These are phyloP conservation scores for Boletellus deceptivus DNA, from an alignment of 1,284 basidiomycete genomes.

Conservation along the genomic window DNA sequence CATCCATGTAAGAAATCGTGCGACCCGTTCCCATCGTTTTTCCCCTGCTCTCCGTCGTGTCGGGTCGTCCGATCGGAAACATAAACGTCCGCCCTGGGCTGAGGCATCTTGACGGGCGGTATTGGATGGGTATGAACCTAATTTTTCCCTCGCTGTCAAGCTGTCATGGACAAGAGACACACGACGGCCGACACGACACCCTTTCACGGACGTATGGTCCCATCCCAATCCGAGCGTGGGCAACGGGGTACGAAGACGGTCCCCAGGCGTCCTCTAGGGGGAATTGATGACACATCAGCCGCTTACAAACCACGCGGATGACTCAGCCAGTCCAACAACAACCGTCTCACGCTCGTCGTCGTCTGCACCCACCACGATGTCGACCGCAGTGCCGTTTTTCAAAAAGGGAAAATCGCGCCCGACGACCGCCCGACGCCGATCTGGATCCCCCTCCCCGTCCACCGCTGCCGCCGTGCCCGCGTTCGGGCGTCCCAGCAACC, in stretches of 20 bases:
- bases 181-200: too few species aligned
- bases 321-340: too few species aligned
- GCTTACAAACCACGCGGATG: too few species aligned
- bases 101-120: background rate
- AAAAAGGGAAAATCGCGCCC: constrained; percentile 81
- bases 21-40: background rate
- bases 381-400: constrained; percentile 72
- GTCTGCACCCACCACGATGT: constrained; percentile 34
- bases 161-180: too few species aligned
- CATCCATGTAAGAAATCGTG: constrained; percentile 13
- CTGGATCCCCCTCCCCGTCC: constrained; percentile 37
- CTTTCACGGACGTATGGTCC: too few species aligned
- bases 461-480: constrained; percentile 10
- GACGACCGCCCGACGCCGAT: constrained; percentile 69
- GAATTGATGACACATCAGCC: constrained; percentile 10
- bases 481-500: constrained; percentile 37
- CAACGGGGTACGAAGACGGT: too few species aligned
- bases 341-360: background rate
- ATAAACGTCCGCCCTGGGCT: background rate
- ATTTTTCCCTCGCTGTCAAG: background rate
- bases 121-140: constrained; percentile 1
- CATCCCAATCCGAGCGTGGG: too few species aligned
- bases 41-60: background rate
- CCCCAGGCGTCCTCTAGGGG: constrained; percentile 9
- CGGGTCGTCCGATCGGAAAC: constrained; percentile 3